Percentiles rank a stretch among this genome's conserved stretches.
phyloP scores from a whole-genome alignment of 129 eudicot genomes.

The Lactuca saligna region DNA sequence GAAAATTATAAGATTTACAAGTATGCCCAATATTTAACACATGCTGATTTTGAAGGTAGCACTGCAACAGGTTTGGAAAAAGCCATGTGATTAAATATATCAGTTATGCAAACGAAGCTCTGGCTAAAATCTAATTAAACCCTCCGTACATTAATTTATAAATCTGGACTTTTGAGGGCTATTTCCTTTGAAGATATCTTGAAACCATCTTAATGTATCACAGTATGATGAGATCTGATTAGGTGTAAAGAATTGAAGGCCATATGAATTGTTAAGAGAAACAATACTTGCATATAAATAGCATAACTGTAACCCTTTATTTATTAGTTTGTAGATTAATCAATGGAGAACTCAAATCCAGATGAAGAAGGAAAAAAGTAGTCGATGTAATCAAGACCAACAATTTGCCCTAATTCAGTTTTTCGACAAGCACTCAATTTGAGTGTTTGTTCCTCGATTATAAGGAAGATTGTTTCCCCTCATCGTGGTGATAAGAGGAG shows the following conservation, averaged over 20 bases:
- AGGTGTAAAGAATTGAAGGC: neutral
- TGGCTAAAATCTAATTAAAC: neutral
- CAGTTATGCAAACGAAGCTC: constrained; percentile 8
- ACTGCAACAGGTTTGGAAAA: neutral
- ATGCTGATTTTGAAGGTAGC: too few relatives aligned
- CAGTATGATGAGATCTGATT: neutral
- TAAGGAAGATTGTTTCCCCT: neutral
- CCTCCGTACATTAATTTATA: neutral
- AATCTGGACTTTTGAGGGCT: neutral
- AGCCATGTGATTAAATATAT: neutral
- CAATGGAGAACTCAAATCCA: neutral
- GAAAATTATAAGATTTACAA: too few relatives aligned
- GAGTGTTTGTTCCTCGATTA: too few relatives aligned
- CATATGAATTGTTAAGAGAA: neutral
- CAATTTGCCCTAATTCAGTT: neutral
- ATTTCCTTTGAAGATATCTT: constrained; percentile 1
- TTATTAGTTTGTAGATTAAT: neutral
- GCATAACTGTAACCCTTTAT: constrained; percentile 1
- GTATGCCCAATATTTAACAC: too few relatives aligned
- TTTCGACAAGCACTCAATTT: too few relatives aligned
- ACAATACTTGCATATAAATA: neutral
- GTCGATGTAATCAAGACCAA: neutral
- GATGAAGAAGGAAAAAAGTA: neutral
- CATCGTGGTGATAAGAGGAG: constrained; percentile 2
- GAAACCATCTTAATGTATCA: neutral